Evolutionary conservation across 805 yeast genomes (phyloP).

Genomic region (Myxozyma geophila): DNA sequence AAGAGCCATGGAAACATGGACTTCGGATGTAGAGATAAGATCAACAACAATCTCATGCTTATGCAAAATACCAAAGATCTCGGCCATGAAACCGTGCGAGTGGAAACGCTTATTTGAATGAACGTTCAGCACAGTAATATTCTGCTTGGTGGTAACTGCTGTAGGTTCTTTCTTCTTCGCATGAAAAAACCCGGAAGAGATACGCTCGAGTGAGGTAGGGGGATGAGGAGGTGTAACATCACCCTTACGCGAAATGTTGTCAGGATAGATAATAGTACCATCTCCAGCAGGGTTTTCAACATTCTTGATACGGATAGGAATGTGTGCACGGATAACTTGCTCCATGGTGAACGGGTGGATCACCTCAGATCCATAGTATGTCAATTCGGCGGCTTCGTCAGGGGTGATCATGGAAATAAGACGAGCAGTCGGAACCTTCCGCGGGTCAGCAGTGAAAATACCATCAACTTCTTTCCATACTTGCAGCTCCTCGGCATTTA

Average conservation of each 20-base stretch:
- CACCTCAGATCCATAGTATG: slow-evolving; percentile 97
- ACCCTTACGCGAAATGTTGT: slow-evolving; percentile 80
- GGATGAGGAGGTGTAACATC: slow-evolving; percentile 95
- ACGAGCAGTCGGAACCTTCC: slow-evolving; percentile 90
- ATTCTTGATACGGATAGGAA: slow-evolving; percentile 95
- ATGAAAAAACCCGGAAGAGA: slow-evolving; percentile 48
- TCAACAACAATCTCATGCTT: slow-evolving; percentile 86
- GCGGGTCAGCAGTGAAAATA: slow-evolving; percentile 96
- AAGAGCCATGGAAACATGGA: slow-evolving; percentile 97
- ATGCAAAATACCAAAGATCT: slow-evolving; percentile 84
- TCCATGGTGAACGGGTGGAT: slow-evolving; percentile 99
- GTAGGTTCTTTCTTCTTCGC: slow-evolving; percentile 60
- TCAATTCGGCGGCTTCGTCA: slow-evolving; percentile 97
- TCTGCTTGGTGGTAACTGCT: slow-evolving; percentile 93
- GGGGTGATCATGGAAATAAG: slow-evolving; percentile 88
- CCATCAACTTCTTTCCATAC: slow-evolving; percentile 99
- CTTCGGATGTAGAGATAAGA: slow-evolving; percentile 95
- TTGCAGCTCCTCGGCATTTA: slow-evolving; percentile 90
- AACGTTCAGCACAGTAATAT: slow-evolving; percentile 87
- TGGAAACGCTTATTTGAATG: slow-evolving; percentile 92
- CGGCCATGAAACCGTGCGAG: slow-evolving; percentile 94
- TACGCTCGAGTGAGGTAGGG: slow-evolving; percentile 70
- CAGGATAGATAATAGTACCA: slow-evolving; percentile 95
- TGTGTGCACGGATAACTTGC: slow-evolving; percentile 93
- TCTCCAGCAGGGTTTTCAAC: slow-evolving; percentile 91